phyloP scores from a whole-genome alignment of 176 grass and related monocot genomes.

The Chrysopogon serrulatus region DNA sequence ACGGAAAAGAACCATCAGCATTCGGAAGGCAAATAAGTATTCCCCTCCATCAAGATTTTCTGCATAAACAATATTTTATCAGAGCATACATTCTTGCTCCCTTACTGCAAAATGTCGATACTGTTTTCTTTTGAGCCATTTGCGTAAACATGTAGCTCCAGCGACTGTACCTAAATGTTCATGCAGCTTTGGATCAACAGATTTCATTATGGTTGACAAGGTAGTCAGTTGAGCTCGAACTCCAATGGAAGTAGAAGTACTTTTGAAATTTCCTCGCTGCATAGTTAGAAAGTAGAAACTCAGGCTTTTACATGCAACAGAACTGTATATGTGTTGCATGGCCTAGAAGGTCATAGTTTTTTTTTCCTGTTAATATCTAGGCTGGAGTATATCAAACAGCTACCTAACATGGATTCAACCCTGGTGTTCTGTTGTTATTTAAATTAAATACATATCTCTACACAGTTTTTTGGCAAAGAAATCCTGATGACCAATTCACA shows the following conservation, averaged over 20 bases:
- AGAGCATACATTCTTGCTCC: not conserved
- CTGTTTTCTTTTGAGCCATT: constrained; percentile 7
- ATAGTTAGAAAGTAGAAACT: constrained; percentile 35
- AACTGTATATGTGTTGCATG: not conserved
- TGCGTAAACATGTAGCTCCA: constrained; percentile 11
- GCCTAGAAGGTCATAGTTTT: not conserved
- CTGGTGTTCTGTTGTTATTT: not conserved
- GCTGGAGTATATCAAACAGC: constrained; percentile 7
- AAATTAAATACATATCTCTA: constrained; percentile 10
- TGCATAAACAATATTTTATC: constrained; percentile 43
- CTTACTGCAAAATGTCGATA: constrained; percentile 11
- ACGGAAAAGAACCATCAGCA: constrained; percentile 97
- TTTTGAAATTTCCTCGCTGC: constrained; percentile 87
- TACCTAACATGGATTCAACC: not conserved
- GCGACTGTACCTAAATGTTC: constrained; percentile 76
- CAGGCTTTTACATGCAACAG: not conserved
- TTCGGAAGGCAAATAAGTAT: constrained; percentile 94
- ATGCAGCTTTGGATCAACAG: constrained; percentile 88
- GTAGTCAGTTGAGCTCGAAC: constrained; percentile 78
- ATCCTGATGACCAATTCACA: not conserved
- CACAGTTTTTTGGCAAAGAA: not conserved
- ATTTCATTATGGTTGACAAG: constrained; percentile 79
- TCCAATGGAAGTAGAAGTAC: constrained; percentile 87
- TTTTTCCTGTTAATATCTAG: not conserved
- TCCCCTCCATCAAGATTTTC: constrained; percentile 91